These are phyloP conservation scores for Porogramme epimiltina DNA, from an alignment of 1,284 basidiomycete species.

Conservation along the genomic window DNA sequence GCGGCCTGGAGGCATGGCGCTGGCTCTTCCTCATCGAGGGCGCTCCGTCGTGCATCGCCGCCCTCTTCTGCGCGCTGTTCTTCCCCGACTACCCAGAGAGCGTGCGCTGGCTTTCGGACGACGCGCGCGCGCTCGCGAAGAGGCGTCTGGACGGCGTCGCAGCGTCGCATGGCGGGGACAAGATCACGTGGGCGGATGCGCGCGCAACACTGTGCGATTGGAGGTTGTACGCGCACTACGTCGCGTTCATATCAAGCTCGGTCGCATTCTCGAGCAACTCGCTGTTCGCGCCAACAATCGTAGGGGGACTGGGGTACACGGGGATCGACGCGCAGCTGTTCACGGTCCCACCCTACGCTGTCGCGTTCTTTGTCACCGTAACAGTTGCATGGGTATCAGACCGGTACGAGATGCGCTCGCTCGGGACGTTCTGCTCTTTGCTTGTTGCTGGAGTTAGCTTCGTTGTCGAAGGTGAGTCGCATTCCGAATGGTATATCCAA, in stretches of 20 bases:
- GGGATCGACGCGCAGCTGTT: constrained; percentile 52
- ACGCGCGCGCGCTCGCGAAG: constrained; percentile 35
- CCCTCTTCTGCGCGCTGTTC: constrained; percentile 39
- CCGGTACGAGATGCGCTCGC: constrained; percentile 19
- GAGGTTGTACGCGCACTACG: constrained; percentile 36
- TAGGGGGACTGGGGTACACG: constrained; percentile 44
- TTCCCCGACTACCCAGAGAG: constrained; percentile 50
- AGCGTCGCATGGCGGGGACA: constrained; percentile 30
- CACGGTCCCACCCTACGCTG: constrained; percentile 55
- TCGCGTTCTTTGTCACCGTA: constrained; percentile 38
- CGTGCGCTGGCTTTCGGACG: constrained; percentile 38
- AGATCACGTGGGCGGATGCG: constrained; percentile 32
- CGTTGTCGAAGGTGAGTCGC: constrained; percentile 18
- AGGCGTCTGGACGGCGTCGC: constrained; percentile 28
- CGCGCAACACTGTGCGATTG: constrained; percentile 33
- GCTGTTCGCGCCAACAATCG: constrained; percentile 39
- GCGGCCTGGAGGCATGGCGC: constrained; percentile 38
- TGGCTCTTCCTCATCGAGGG: constrained; percentile 53
- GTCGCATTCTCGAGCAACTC: constrained; percentile 38
- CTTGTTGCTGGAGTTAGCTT: constrained; percentile 18
- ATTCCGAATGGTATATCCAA: neutral
- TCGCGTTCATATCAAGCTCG: constrained; percentile 35
- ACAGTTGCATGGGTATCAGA: constrained; percentile 22
- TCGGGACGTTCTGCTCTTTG: constrained; percentile 18
- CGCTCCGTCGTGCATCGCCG: constrained; percentile 41